Conservation (phyloP, 441 rosid species). For the Aleurites moluccanus region DNA sequence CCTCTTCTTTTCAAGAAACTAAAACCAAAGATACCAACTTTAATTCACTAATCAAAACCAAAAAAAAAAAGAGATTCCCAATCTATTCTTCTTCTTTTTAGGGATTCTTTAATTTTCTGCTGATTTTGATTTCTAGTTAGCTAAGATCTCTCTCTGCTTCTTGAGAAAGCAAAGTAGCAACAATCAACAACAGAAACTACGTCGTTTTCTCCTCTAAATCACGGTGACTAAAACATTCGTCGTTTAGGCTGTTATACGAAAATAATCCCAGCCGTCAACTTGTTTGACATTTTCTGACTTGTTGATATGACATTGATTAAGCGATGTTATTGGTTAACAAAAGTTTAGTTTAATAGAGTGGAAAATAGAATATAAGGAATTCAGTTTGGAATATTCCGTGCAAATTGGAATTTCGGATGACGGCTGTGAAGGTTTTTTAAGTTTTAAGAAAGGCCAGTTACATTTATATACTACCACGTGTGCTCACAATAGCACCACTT, state of each 20-base stretch:
- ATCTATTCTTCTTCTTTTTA: not conserved
- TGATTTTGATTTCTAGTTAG: too few species aligned
- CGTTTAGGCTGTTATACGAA: not conserved
- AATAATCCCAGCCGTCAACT: not conserved
- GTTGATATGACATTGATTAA: not conserved
- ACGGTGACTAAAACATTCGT: not conserved
- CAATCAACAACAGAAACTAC: not conserved
- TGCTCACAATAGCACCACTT: not conserved
- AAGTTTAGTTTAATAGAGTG: not conserved
- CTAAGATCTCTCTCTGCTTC: not conserved
- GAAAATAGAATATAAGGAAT: conserved; percentile 8
- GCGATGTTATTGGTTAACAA: not conserved
- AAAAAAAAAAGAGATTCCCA: too few species aligned
- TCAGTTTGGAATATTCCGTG: conserved; percentile 9
- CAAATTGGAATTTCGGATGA: conserved; percentile 1
- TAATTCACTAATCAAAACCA: conserved; percentile 1
- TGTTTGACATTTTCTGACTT: not conserved
- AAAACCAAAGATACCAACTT: conserved; percentile 8
- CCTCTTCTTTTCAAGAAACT: not conserved
- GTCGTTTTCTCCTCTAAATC: not conserved
- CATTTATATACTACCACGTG: not conserved
- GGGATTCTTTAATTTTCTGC: not conserved
- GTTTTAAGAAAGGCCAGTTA: not conserved
- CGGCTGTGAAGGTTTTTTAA: not conserved
- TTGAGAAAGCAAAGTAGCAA: conserved; percentile 1